Conservation (phyloP, 2,329 filamentous ascomycete species). For the Seiridium cupressi region DNA sequence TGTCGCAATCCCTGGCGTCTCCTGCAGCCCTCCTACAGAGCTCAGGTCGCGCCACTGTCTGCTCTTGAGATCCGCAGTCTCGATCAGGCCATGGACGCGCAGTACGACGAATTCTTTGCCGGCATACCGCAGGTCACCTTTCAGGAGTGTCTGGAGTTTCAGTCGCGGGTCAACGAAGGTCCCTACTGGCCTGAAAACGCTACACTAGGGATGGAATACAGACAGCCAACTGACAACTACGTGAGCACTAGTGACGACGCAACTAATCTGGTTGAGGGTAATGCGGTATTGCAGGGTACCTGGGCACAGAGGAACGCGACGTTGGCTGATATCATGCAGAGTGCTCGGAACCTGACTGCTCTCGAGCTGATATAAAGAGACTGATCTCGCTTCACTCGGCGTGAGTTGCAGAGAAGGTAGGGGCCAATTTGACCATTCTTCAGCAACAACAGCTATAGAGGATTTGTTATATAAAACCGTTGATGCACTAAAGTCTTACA, state of each 20-base stretch:
- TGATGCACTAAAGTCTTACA: no score
- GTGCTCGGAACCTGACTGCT: not conserved
- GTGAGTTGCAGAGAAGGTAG: no score
- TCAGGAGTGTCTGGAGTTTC: conserved; percentile 5
- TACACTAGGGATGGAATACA: not conserved
- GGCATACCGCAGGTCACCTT: conserved; percentile 10
- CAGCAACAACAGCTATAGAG: no score
- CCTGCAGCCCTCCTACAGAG: conserved; percentile 43
- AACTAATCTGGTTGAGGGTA: not conserved
- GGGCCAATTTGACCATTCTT: no score
- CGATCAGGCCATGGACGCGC: conserved; percentile 43
- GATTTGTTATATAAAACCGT: no score
- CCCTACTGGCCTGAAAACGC: not conserved
- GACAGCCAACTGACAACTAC: conserved; percentile 4
- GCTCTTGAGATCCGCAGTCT: conserved; percentile 48
- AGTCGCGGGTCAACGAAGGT: not conserved
- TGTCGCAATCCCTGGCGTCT: conserved; percentile 44
- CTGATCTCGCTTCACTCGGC: no score
- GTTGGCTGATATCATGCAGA: not conserved
- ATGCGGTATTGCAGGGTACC: not conserved
- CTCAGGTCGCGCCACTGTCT: not conserved
- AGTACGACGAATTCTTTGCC: conserved; percentile 54
- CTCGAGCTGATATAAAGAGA: not conserved
- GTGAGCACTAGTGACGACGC: not conserved
- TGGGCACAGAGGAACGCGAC: conserved; percentile 3